Evolutionary conservation across 345 rosid species (phyloP).

Genomic region (Aquilaria malaccensis): DNA sequence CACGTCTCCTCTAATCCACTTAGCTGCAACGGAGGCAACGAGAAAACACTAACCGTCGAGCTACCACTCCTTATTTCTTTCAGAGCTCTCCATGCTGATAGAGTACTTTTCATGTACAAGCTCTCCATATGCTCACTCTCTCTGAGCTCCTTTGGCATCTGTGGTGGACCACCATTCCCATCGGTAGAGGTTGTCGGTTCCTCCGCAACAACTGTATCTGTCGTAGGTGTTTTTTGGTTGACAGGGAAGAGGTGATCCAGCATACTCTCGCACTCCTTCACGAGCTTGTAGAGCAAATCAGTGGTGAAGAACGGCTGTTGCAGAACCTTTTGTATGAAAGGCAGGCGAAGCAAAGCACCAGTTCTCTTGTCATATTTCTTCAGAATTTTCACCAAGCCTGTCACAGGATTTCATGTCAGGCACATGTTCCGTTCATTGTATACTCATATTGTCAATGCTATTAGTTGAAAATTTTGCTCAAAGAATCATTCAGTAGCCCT

Average conservation of each 20-base stretch:
- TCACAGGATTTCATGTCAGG: conserved; percentile 1
- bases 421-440: too few relatives aligned
- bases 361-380: conserved; percentile 97
- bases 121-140: conserved; percentile 67
- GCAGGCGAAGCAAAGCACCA: conserved; percentile 82
- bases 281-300: conserved; percentile 71
- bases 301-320: conserved; percentile 94
- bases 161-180: conserved; percentile 18
- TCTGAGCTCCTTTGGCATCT: conserved; percentile 43
- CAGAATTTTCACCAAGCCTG: conserved; percentile 88
- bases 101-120: conserved; percentile 71
- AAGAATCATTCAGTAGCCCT: too few relatives aligned
- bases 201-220: conserved; percentile 20
- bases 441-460: too few relatives aligned
- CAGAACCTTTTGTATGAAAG: conserved; percentile 85
- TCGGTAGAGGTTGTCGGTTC: conserved; percentile 34
- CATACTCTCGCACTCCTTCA: conserved; percentile 79
- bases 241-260: conserved; percentile 62
- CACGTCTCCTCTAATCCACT: conserved; percentile 62
- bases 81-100: conserved; percentile 69
- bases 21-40: conserved; percentile 78
- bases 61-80: conserved; percentile 77
- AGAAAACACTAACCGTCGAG: conserved; percentile 79
- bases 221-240: conserved; percentile 18
- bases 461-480: too few relatives aligned